Conservation (phyloP, 2,329 filamentous ascomycete genomes). For the Nakataea oryzae region DNA sequence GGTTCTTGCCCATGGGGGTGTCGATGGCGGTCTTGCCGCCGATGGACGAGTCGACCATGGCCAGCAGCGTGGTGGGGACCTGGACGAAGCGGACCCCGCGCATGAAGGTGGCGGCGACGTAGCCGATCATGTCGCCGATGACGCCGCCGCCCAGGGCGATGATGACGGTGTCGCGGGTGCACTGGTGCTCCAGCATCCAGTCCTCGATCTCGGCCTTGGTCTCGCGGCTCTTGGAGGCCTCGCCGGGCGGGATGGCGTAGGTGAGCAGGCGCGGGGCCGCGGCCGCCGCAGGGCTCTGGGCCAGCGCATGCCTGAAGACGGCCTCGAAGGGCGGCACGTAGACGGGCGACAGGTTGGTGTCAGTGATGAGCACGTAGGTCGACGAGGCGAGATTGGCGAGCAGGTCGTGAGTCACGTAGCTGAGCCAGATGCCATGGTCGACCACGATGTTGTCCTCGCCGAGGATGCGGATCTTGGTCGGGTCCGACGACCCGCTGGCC, state of each 20-base stretch:
- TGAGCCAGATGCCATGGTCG: conserved; percentile 81
- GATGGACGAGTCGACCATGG: conserved; percentile 98
- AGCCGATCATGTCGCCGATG: conserved; percentile 96
- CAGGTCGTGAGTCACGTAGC: conserved; percentile 72
- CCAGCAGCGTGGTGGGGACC: conserved; percentile 85
- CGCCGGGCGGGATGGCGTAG: conserved; percentile 80
- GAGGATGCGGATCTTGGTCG: conserved; percentile 65
- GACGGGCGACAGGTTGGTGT: conserved; percentile 75
- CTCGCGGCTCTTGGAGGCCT: conserved; percentile 84
- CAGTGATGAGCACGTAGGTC: conserved; percentile 93
- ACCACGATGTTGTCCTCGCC: conserved; percentile 86
- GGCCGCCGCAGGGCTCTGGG: conserved; percentile 4
- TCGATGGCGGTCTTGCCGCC: conserved; percentile 98
- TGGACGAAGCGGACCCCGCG: conserved; percentile 92
- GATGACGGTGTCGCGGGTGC: conserved; percentile 88
- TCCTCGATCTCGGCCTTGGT: conserved; percentile 96
- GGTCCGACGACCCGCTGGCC: conserved; percentile 19
- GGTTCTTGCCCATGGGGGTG: conserved; percentile 88
- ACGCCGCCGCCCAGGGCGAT: conserved; percentile 93
- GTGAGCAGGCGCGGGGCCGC: conserved; percentile 59
- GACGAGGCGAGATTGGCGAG: conserved; percentile 68
- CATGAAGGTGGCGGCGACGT: conserved; percentile 98
- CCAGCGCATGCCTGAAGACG: conserved; percentile 44
- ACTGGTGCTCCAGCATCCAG: conserved; percentile 90
- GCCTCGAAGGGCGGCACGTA: conserved; percentile 72